Evolutionary conservation across 352 stramenopile genomes (phyloP).

Genomic region (Phytophthora tubulina): DNA sequence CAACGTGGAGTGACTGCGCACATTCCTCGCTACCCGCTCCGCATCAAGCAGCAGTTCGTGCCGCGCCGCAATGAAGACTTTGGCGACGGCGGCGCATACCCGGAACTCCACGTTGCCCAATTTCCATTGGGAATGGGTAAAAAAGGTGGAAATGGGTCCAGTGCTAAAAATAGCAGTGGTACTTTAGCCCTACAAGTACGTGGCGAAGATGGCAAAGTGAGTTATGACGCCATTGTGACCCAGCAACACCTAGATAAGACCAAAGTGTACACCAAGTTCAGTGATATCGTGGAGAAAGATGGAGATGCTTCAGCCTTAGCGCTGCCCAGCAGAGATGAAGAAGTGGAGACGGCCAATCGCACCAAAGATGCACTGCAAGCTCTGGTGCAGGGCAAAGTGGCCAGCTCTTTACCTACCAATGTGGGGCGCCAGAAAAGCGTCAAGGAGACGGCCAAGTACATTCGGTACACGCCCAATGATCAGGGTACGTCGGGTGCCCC

Average conservation of each 20-base stretch:
- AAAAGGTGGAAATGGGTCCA: constrained; percentile 66
- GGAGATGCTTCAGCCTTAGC: constrained; percentile 66
- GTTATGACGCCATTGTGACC: constrained; percentile 98
- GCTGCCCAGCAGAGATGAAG: constrained; percentile 67
- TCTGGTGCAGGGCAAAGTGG: constrained; percentile 93
- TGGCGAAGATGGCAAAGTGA: constrained; percentile 85
- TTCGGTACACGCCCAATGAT: constrained; percentile 88
- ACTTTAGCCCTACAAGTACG: constrained; percentile 95
- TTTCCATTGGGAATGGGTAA: constrained; percentile 97
- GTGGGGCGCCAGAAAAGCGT: constrained; percentile 92
- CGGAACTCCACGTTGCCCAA: constrained; percentile 98
- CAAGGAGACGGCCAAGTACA: constrained; percentile 85
- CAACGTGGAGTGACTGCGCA: neutral
- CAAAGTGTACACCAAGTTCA: constrained; percentile 95
- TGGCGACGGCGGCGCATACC: constrained; percentile 97
- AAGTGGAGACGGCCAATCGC: constrained; percentile 72
- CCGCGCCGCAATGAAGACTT: constrained; percentile 91
- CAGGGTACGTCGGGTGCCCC: constrained; percentile 64
- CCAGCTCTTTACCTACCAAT: constrained; percentile 79
- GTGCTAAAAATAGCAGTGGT: constrained; percentile 31
- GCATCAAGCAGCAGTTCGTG: constrained; percentile 66
- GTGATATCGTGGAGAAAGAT: constrained; percentile 94
- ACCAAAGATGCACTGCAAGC: constrained; percentile 90
- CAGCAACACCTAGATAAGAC: constrained; percentile 95
- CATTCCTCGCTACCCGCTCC: constrained; percentile 68